Evolutionary conservation across 139 green algal species (phyloP), one percentile per base, ranked within the genome.

Genomic region (Tetradesmus lagerheimii): DNA sequence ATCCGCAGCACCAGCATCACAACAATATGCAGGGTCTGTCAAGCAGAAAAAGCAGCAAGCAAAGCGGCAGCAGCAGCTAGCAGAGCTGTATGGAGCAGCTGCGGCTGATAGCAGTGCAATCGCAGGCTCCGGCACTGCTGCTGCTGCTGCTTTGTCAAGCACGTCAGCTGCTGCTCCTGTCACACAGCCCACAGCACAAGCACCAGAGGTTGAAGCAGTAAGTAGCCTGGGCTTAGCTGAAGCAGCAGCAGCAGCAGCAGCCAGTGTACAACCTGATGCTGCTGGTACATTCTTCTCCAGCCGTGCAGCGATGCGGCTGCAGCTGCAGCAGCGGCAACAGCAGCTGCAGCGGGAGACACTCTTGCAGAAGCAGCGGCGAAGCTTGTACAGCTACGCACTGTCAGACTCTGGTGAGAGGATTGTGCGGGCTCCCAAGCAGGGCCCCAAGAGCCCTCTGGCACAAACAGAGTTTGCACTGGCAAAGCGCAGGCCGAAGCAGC

Each of bases 291-390:
- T 64, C 35, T 88, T 88, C 37, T 27, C 6, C 23, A 88, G 57
- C 25, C 27, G 83, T 9, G 39, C 16, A 11, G 27, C 5, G 23
- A 53, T 88, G 83, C 47, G 80, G 83, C 62, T 57, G 83, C 57
- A 88, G 83, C 83, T 88, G 35, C 25, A 78, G 6, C 57, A 62
- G 25, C 83, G 75, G 83, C 83, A 88, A 37, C 83, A 79, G 23
- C 57, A 57, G 37, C 37, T 62, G 57, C 83, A 88, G 57, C 45
- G 83, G 1, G 29, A 88, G 35, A 4, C 74, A 4, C 20, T 88
- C 1, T 53, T 88, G 53, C 6, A 27, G 2, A 79, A 88, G 83
- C 57, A 88, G 62, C 57, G 83, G 16, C 39, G 34, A 31, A 64
- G 64, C 15, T 27, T 85, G 75, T 90, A 90, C 12, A 66, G 45